Percentiles rank a stretch among this genome's conserved stretches.
Evolutionary conservation across 108 stramenopile species (phyloP).

Genomic region (Nannochloropsis salina): DNA sequence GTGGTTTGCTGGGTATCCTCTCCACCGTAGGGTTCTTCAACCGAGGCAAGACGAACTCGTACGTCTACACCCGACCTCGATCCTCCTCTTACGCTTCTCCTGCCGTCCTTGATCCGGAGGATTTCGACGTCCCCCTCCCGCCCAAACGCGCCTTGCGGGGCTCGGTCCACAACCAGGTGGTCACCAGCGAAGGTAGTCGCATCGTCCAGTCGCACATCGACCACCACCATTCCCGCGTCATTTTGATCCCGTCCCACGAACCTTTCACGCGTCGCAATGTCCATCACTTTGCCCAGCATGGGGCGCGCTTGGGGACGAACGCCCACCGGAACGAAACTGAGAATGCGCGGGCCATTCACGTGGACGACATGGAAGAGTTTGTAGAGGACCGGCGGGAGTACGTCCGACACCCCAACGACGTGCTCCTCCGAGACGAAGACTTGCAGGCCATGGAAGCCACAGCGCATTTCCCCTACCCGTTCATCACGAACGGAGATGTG

Average conservation of each 20-base stretch:
- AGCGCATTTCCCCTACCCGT: not conserved
- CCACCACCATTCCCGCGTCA: not conserved
- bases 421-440: not conserved
- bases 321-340: not conserved
- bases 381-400: not conserved
- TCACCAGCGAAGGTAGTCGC: not conserved
- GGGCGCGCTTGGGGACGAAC: not conserved
- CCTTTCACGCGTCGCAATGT: not conserved
- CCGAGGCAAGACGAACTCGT: not conserved
- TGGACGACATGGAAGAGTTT: constrained; percentile 2
- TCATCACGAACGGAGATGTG: not conserved
- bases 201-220: not conserved
- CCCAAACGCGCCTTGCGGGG: not conserved
- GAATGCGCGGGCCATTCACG: not conserved
- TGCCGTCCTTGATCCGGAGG: not conserved
- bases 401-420: not conserved
- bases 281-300: not conserved
- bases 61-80: not conserved
- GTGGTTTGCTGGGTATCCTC: constrained; percentile 1
- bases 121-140: not conserved
- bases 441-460: not conserved
- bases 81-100: not conserved
- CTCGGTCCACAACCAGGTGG: not conserved
- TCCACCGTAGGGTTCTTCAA: not conserved
- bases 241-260: not conserved